phyloP scores from a whole-genome alignment of 345 rosid species.

The Rhizophora mangle region DNA sequence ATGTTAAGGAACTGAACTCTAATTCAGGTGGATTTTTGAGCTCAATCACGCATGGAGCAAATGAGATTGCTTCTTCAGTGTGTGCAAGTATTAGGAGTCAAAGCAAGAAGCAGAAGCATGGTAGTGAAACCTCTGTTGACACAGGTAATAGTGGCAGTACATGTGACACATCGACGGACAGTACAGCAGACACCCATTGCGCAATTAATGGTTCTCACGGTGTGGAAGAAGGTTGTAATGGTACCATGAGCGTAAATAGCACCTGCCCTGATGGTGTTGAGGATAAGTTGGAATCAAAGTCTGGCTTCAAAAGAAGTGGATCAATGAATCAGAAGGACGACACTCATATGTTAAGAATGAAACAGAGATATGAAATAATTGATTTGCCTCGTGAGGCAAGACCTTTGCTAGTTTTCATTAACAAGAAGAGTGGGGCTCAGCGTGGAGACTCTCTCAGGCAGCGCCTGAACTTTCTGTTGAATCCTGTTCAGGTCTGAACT shows the following conservation, averaged over 20 bases:
- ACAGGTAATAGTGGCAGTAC: constrained; percentile 47
- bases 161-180: constrained; percentile 54
- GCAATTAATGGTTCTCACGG: constrained; percentile 41
- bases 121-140: constrained; percentile 55
- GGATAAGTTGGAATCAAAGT: constrained; percentile 47
- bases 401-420: constrained; percentile 81
- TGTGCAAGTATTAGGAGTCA: constrained; percentile 91
- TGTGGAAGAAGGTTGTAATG: constrained; percentile 47
- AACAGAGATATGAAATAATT: constrained; percentile 66
- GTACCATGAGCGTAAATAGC: constrained; percentile 30
- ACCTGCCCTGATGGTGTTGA: constrained; percentile 36
- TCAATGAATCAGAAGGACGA: constrained; percentile 74
- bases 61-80: constrained; percentile 86
- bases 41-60: constrained; percentile 93
- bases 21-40: constrained; percentile 71
- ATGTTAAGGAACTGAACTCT: constrained; percentile 67
- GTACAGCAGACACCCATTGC: constrained; percentile 51
- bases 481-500: constrained; percentile 74
- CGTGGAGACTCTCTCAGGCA: constrained; percentile 67
- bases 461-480: constrained; percentile 75
- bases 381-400: constrained; percentile 79
- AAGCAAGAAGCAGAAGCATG: constrained; percentile 75
- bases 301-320: constrained; percentile 57
- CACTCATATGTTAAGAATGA: constrained; percentile 52
- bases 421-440: constrained; percentile 90